phyloP scores from a whole-genome alignment of 768 basidiomycete genomes.

The Leucosporidium scottii region DNA sequence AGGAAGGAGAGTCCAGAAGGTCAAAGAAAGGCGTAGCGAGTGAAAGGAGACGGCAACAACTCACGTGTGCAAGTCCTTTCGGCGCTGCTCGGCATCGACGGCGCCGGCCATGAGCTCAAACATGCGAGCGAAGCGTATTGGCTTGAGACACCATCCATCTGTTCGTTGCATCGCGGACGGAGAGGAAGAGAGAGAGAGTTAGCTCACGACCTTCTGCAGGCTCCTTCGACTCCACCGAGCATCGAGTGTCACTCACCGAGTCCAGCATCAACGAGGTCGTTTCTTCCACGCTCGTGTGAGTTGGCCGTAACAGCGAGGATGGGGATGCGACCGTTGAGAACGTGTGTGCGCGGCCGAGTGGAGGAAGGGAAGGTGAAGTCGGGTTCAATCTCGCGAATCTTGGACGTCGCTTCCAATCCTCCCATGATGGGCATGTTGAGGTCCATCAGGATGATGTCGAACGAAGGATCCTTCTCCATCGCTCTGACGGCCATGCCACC shows the following conservation, averaged over 20 bases:
- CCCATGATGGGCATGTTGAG: slow-evolving; percentile 65
- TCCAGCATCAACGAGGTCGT: slow-evolving; percentile 29
- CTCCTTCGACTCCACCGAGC: too few species aligned
- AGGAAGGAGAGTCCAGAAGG: neutral
- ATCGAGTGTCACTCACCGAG: slow-evolving; percentile 2
- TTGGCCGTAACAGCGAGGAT: slow-evolving; percentile 79
- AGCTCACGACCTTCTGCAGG: too few species aligned
- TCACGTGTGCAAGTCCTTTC: slow-evolving; percentile 47
- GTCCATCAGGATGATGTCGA: slow-evolving; percentile 75
- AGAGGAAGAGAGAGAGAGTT: too few species aligned
- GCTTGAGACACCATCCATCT: slow-evolving; percentile 71
- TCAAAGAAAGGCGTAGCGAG: too few species aligned
- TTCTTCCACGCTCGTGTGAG: slow-evolving; percentile 41
- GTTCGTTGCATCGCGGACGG: too few species aligned
- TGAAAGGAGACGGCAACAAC: neutral
- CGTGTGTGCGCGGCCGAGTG: slow-evolving; percentile 45
- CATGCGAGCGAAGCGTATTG: slow-evolving; percentile 61
- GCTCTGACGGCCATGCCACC: slow-evolving; percentile 67
- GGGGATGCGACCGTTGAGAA: slow-evolving; percentile 56
- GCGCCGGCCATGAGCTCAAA: slow-evolving; percentile 56
- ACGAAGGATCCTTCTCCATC: slow-evolving; percentile 50
- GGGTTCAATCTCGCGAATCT: slow-evolving; percentile 59
- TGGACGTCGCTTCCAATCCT: slow-evolving; percentile 61
- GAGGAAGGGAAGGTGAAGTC: slow-evolving; percentile 13
- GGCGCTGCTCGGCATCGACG: slow-evolving; percentile 51